These are phyloP conservation scores for Fraxinus xanthoxyloides DNA, from an alignment of 305 asterid genomes.

Conservation along the genomic window DNA sequence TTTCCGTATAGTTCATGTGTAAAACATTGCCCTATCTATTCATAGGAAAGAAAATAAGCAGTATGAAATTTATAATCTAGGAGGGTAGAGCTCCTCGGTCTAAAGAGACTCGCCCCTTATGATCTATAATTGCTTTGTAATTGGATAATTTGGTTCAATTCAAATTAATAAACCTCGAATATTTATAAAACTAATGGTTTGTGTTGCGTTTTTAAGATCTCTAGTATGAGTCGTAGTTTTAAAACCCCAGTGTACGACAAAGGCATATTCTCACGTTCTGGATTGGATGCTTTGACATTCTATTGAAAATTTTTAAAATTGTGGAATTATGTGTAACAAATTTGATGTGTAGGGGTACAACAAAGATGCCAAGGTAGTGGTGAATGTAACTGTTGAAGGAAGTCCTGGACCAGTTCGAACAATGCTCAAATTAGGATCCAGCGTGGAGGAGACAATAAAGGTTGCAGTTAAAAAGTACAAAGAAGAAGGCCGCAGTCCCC, in stretches of 20 bases:
- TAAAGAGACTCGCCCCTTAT: too few species aligned
- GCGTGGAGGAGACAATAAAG: slow-evolving; percentile 59
- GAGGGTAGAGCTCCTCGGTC: too few species aligned
- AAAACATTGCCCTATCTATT: too few species aligned
- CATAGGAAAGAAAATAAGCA: too few species aligned
- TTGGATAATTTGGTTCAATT: neutral
- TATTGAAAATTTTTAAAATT: neutral
- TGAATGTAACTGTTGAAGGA: slow-evolving; percentile 70
- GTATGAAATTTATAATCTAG: too few species aligned
- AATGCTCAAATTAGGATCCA: slow-evolving; percentile 65
- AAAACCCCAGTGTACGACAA: neutral
- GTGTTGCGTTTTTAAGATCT: neutral
- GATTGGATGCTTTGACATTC: neutral
- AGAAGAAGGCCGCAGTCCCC: slow-evolving; percentile 70
- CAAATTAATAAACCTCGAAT: neutral
- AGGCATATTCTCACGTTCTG: neutral
- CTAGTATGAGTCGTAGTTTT: neutral
- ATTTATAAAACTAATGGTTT: neutral
- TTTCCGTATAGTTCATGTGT: too few species aligned
- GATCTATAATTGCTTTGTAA: too few species aligned
- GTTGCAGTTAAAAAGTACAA: slow-evolving; percentile 48
- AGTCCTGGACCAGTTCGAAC: slow-evolving; percentile 72
- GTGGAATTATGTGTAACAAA: neutral
- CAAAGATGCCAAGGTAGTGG: slow-evolving; percentile 71
- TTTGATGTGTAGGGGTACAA: slow-evolving; percentile 35